Evolutionary conservation across 768 basidiomycete species (phyloP).

Genomic region (Rhizopogon salebrosus): DNA sequence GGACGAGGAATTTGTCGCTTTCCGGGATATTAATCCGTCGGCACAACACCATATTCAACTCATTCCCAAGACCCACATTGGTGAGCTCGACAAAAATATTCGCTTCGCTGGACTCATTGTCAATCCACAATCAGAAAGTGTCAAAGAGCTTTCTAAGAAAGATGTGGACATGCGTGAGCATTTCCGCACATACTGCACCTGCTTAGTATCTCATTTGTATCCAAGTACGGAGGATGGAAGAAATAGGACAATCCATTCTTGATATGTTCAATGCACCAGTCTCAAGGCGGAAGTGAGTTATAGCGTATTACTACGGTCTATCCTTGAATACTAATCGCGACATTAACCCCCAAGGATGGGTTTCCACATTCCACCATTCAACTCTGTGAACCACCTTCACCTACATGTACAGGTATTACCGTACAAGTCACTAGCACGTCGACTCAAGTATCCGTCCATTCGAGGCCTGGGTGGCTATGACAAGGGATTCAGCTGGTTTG

Average conservation of each 20-base stretch:
- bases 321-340: neutral
- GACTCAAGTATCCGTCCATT: slow-evolving; percentile 45
- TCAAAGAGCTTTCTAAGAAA: slow-evolving; percentile 37
- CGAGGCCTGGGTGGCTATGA: slow-evolving; percentile 32
- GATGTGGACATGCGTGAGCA: slow-evolving; percentile 50
- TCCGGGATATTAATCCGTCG: slow-evolving; percentile 46
- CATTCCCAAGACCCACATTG: slow-evolving; percentile 47
- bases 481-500: slow-evolving; percentile 76
- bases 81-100: slow-evolving; percentile 22
- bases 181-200: slow-evolving; percentile 7
- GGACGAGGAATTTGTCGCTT: slow-evolving; percentile 47
- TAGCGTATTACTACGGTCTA: neutral
- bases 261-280: slow-evolving; percentile 39
- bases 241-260: slow-evolving; percentile 48
- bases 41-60: slow-evolving; percentile 45
- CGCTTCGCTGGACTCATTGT: neutral
- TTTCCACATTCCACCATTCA: slow-evolving; percentile 80
- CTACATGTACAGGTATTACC: slow-evolving; percentile 70
- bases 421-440: slow-evolving; percentile 37
- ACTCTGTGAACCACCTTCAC: slow-evolving; percentile 68
- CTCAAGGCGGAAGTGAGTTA: slow-evolving; percentile 41
- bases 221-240: slow-evolving; percentile 42
- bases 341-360: slow-evolving; percentile 47
- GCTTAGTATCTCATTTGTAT: slow-evolving; percentile 13
- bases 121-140: slow-evolving; percentile 39